Base-by-base conservation (phyloP, 176 grass and related monocot species). In the Aegilops umbellulata region DNA sequence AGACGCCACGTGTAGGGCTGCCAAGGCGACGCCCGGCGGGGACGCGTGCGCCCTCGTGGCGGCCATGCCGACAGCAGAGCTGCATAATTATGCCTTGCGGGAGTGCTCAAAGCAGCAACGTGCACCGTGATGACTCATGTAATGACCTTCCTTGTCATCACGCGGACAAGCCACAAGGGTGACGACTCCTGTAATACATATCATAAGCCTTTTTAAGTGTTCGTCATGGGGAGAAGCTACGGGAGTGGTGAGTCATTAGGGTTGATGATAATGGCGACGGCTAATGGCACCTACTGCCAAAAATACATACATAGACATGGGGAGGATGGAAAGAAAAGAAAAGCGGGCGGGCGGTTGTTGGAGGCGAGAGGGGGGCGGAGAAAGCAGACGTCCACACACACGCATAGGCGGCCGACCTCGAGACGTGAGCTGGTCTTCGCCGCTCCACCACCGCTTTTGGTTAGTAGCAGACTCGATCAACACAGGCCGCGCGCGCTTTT, bases 11-110 rank as follows among this genome's bases (percentile, higher is more conserved):
- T 74, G 82, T 51, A 27, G 22, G 41, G 17, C 3, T 8, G 1
- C 5, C 11, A 3, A 26, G 11, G 64, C 0, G 29, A 78, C 16
- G 31, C 16, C 19, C 60, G 31, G 6, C 19, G 60, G 74, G 60
- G 74, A 31, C 80, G 62, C 80, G 82, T 60, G 82, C 46, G 25
- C 35, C 3, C 9, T 51, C n/a, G n/a, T 27, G 41, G 8, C 19
- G 19, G 4, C 60, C 77, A 13, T 17, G 87, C 87, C 87, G 87
- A 85, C 87, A 85, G 31, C 25, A 62, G 49, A 53, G 49, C 49
- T 0, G 14, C 4, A 2, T 53, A 7, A 19, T 53, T 7, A 53
- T 53, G 49, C 0, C 6, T 53, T 53, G 15, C 17, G 19, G 53
- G 53, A 57, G 17, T 22, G 53, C 55, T 58, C 7, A 2, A 13